These are phyloP conservation scores for Knufia fluminis DNA, from an alignment of 2,329 filamentous ascomycete species.

Conservation along the genomic window DNA sequence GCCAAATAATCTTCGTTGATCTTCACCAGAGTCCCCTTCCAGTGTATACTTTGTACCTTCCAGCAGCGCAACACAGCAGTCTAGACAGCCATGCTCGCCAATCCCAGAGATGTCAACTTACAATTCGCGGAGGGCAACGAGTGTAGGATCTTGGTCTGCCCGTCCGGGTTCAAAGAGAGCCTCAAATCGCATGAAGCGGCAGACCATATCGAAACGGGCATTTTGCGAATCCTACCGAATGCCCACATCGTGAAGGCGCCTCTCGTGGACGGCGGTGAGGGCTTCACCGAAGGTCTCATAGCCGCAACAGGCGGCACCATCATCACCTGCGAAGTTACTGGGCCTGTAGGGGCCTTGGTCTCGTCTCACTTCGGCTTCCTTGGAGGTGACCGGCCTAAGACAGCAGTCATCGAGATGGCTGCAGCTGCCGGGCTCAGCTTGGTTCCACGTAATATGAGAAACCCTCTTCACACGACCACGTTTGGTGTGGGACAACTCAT, in stretches of 20 bases:
- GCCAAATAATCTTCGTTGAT: background rate
- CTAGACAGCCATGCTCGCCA: background rate
- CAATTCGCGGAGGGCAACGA: conserved; percentile 9
- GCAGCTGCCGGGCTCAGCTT: conserved; percentile 44
- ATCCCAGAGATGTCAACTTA: background rate
- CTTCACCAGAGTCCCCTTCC: background rate
- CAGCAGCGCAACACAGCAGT: background rate
- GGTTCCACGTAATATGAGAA: conserved; percentile 36
- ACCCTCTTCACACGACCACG: conserved; percentile 43
- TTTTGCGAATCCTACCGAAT: conserved; percentile 36
- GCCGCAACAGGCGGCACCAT: conserved; percentile 35
- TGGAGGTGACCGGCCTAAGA: conserved; percentile 26
- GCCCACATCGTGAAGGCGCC: conserved; percentile 41
- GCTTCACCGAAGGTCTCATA: conserved; percentile 42
- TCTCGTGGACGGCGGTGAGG: conserved; percentile 46
- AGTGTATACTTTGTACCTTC: background rate
- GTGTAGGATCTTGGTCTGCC: conserved; percentile 37
- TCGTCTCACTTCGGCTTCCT: conserved; percentile 42
- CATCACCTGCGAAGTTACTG: conserved; percentile 32
- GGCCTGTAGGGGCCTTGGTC: conserved; percentile 36
- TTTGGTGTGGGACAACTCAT: conserved; percentile 46
- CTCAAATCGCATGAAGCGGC: conserved; percentile 42
- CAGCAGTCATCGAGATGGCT: conserved; percentile 46
- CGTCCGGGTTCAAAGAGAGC: conserved; percentile 48
- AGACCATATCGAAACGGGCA: conserved; percentile 42